Evolutionary conservation across 2,329 filamentous ascomycete species (phyloP).

Genomic region (Talaromyces albobiverticillius): DNA sequence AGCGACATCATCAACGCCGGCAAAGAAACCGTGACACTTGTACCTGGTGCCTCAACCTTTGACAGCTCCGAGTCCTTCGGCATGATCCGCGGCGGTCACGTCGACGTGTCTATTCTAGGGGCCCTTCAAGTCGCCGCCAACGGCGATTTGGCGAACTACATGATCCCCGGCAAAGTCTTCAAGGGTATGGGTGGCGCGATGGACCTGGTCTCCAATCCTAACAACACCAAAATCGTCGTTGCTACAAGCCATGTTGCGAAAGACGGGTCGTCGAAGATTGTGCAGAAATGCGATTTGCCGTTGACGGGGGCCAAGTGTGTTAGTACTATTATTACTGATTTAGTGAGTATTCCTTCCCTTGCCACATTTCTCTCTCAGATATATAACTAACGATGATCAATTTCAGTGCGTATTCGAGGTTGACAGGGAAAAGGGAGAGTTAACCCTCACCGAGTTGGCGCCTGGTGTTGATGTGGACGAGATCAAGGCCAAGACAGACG

Average conservation of each 20-base stretch:
- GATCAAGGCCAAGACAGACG: conserved; percentile 81
- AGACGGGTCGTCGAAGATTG: conserved; percentile 90
- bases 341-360: conserved; percentile 38
- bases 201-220: conserved; percentile 69
- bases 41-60: conserved; percentile 74
- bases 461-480: conserved; percentile 88
- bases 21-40: conserved; percentile 86
- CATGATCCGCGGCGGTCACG: conserved; percentile 82
- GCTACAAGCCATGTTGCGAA: conserved; percentile 97
- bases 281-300: conserved; percentile 90
- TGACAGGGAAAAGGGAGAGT: conserved; percentile 68
- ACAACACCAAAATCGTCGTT: conserved; percentile 76
- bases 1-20: conserved; percentile 83
- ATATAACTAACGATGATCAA: neutral
- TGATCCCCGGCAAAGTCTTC: conserved; percentile 28
- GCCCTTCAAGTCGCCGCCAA: conserved; percentile 80
- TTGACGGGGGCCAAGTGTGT: conserved; percentile 84
- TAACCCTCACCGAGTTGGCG: conserved; percentile 81
- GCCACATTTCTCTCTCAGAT: too few species aligned
- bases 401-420: conserved; percentile 65
- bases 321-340: conserved; percentile 84
- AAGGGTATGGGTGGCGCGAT: conserved; percentile 84
- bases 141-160: conserved; percentile 76
- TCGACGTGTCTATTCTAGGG: conserved; percentile 84
- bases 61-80: conserved; percentile 88